Percentiles rank a stretch among this genome's conserved stretches.
phyloP scores from a whole-genome alignment of 805 yeast species.

The Teunomyces gatunensis region DNA sequence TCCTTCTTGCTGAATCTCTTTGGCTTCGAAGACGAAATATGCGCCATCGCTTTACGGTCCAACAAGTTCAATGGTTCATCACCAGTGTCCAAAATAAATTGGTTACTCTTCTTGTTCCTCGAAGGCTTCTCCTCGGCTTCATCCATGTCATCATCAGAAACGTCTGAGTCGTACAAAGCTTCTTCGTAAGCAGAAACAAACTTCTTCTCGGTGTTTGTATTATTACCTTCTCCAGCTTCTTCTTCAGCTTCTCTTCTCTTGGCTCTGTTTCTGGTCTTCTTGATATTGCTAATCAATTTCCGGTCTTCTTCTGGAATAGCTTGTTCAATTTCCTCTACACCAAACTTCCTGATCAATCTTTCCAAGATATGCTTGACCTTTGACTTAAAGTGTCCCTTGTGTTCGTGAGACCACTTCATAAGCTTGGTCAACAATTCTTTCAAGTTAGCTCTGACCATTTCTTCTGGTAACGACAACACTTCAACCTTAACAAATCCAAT shows the following conservation, averaged over 20 bases:
- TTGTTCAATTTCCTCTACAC: conserved; percentile 77
- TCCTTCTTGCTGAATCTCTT: conserved; percentile 50
- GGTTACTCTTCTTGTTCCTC: conserved; percentile 41
- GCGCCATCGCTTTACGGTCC: conserved; percentile 80
- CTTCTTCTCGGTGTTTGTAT: conserved; percentile 38
- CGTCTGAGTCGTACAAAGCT: conserved; percentile 74
- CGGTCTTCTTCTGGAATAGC: conserved; percentile 89
- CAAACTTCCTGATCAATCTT: conserved; percentile 84
- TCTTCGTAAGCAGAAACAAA: conserved; percentile 89
- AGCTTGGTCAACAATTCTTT: conserved; percentile 65
- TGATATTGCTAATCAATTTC: conserved; percentile 79
- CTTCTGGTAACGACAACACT: conserved; percentile 77
- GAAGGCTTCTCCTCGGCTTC: conserved; percentile 42
- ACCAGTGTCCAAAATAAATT: conserved; percentile 73
- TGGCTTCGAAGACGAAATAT: conserved; percentile 86
- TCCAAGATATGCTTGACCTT: conserved; percentile 92
- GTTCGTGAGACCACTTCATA: conserved; percentile 93
- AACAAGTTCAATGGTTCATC: conserved; percentile 84
- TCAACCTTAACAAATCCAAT: conserved; percentile 93
- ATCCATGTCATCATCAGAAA: conserved; percentile 58
- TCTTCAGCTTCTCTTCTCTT: conserved; percentile 63
- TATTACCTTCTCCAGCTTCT: conserved; percentile 18
- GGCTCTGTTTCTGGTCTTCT: conserved; percentile 80
- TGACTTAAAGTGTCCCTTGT: conserved; percentile 89
- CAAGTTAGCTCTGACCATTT: conserved; percentile 64